A percentile compares a stretch with the other conserved stretches of the same genome.
phyloP scores from a whole-genome alignment of 1,284 basidiomycete species.

The Erythrobasidium hasegawianum region DNA sequence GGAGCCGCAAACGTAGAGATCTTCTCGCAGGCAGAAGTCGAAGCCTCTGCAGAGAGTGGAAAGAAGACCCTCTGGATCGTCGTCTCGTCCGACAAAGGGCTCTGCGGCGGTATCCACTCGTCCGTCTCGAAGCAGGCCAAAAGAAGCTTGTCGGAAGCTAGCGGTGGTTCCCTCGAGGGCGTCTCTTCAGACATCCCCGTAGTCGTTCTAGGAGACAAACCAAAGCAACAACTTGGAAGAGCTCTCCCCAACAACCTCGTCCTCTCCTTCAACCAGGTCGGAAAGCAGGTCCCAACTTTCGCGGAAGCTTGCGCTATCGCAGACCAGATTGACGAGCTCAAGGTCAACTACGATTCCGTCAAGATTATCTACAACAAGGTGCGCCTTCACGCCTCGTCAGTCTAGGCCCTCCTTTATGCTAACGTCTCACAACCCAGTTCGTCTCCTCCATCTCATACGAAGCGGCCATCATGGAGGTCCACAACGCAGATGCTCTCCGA shows the following conservation, averaged over 20 bases:
- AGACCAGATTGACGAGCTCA: constrained; percentile 83
- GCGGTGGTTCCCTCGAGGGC: constrained; percentile 48
- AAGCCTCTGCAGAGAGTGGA: constrained; percentile 57
- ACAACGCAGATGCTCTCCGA: constrained; percentile 72
- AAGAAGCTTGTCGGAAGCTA: constrained; percentile 55
- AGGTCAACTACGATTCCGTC: constrained; percentile 78
- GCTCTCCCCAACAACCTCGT: constrained; percentile 64
- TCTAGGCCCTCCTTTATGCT: too few species aligned
- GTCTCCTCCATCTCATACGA: constrained; percentile 81
- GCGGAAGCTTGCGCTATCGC: constrained; percentile 91
- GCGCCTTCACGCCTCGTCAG: neutral
- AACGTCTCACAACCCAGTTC: constrained; percentile 50
- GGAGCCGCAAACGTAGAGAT: constrained; percentile 91
- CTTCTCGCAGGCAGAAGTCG: constrained; percentile 61
- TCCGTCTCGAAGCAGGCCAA: constrained; percentile 88
- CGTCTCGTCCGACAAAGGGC: constrained; percentile 92
- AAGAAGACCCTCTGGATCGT: constrained; percentile 49
- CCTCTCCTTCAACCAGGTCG: constrained; percentile 95
- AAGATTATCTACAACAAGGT: constrained; percentile 90
- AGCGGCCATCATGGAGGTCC: constrained; percentile 68
- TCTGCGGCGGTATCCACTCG: constrained; percentile 99
- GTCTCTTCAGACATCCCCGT: constrained; percentile 59
- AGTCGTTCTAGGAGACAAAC: constrained; percentile 93
- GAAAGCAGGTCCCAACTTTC: constrained; percentile 94
- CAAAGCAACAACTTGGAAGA: constrained; percentile 85